Evolutionary conservation across 164 flowering plant genomes (phyloP).

Genomic region (Stephania japonica): DNA sequence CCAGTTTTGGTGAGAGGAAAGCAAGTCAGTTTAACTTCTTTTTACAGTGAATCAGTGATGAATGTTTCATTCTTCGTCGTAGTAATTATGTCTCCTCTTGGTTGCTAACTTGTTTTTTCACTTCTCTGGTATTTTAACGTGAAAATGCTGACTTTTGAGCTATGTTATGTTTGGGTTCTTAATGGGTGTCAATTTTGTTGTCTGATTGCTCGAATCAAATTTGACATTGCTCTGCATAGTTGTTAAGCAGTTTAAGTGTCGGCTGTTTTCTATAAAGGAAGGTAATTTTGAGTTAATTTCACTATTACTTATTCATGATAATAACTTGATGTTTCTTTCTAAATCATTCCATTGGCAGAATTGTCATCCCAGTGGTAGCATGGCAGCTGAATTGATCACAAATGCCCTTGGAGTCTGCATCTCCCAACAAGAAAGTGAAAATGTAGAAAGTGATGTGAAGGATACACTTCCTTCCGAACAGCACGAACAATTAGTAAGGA

Average conservation of each 20-base stretch:
- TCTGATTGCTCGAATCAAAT: background rate
- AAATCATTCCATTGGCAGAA: constrained; percentile 28
- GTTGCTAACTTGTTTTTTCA: background rate
- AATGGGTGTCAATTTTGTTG: background rate
- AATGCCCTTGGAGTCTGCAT: constrained; percentile 29
- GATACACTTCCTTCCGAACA: constrained; percentile 21
- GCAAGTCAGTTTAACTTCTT: background rate
- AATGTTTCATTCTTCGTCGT: background rate
- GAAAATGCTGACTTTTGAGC: background rate
- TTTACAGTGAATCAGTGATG: background rate
- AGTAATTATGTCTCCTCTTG: background rate
- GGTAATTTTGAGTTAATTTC: background rate
- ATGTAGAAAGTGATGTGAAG: constrained; percentile 17
- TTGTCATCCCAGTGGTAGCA: constrained; percentile 36
- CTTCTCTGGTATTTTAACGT: background rate
- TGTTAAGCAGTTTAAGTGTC: background rate
- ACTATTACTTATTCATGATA: background rate
- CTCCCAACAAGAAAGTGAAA: constrained; percentile 30
- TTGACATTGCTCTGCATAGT: background rate
- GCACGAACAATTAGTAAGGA: constrained; percentile 29
- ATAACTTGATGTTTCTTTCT: background rate
- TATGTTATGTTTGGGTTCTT: background rate
- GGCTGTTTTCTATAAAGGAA: background rate
- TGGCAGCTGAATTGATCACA: constrained; percentile 33
- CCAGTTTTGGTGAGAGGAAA: background rate